Evolutionary conservation across 768 basidiomycete species (phyloP).

Genomic region (Leccinum obscurum): DNA sequence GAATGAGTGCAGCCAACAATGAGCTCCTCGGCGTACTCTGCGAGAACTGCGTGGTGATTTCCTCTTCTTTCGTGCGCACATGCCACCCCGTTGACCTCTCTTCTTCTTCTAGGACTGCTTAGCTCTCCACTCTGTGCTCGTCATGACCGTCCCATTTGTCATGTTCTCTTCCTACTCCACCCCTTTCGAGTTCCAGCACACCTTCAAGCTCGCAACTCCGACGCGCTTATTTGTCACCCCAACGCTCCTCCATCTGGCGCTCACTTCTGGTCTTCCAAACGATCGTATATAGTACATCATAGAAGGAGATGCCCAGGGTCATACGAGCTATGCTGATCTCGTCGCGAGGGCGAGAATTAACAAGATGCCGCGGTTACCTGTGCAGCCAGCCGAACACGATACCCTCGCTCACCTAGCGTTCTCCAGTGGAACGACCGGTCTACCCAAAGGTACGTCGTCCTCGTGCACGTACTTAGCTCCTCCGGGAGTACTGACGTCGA

Average conservation of each 20-base stretch:
- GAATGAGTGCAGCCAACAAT: conserved; percentile 43
- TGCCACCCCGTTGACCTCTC: neutral
- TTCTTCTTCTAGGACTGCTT: conserved; percentile 49
- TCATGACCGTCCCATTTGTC: conserved; percentile 51
- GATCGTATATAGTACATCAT: conserved; percentile 49
- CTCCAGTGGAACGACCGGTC: conserved; percentile 77
- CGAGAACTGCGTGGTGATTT: conserved; percentile 60
- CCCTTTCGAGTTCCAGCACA: conserved; percentile 53
- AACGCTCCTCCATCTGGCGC: conserved; percentile 40
- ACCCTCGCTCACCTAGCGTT: conserved; percentile 72
- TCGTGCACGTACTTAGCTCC: neutral
- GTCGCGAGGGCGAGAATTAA: conserved; percentile 40
- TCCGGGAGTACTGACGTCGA: conserved; percentile 1
- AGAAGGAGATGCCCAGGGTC: conserved; percentile 41
- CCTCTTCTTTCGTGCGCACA: neutral
- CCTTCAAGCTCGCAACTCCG: conserved; percentile 45
- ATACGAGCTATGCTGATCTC: conserved; percentile 45
- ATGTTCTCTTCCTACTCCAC: conserved; percentile 57
- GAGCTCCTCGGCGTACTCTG: conserved; percentile 71
- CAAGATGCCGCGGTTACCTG: conserved; percentile 40
- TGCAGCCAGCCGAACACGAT: conserved; percentile 47
- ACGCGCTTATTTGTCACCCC: conserved; percentile 58
- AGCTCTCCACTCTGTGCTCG: conserved; percentile 49
- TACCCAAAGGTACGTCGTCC: conserved; percentile 59
- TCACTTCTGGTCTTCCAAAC: conserved; percentile 37